Evolutionary conservation across 2,329 filamentous ascomycete genomes (phyloP), one percentile per base, ranked within the genome.

Genomic region (Aureobasidium namibiae): DNA sequence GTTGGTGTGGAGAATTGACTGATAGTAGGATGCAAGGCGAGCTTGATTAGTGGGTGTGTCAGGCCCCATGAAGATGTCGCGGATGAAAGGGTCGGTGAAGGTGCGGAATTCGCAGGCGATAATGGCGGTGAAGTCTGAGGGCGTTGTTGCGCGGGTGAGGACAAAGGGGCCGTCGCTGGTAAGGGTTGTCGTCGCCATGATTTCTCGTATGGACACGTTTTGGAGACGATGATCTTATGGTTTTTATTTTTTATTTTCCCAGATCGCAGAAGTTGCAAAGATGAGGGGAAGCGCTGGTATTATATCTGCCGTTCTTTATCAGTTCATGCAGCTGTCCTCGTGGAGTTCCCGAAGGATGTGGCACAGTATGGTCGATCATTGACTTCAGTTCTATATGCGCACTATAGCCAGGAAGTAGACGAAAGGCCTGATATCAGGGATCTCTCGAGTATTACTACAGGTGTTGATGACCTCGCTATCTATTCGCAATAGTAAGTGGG

Each of bases 1-100:
- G 39, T 71, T 65, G 2, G 52, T 18, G 2, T 26, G 36, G 60
- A 66, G 65, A 4, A 52, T 56, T 24, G 65, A 33, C 6, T 63
- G 31, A 42, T 63, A 65, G 18, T 59, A 50, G 10, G 61, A 33
- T 11, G 41, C 33, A 26, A 63, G 44, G 3, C 53, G 34, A 10
- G 61, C 59, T 9, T 66, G 41, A 8, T 56, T 52, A 1, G 49
- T 33, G 4, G 56, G 39, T 21, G 61, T 61, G n/a, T 63, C 53
- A 39, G 64, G 66, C 33, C 66, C 67, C 63, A 67, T 67, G 62
- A 65, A 64, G 2, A 62, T 52, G 13, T 50, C 46, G 21, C 44
- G 50, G 21, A 62, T 46, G 7, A 44, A 18, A 1, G 49, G 31
- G 38, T 60, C 52, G 33, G 52, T 38, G 18, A 60, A 62, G 26